Conservation (phyloP, 2,329 filamentous ascomycete genomes). For the Aspergillus brasiliensis region DNA sequence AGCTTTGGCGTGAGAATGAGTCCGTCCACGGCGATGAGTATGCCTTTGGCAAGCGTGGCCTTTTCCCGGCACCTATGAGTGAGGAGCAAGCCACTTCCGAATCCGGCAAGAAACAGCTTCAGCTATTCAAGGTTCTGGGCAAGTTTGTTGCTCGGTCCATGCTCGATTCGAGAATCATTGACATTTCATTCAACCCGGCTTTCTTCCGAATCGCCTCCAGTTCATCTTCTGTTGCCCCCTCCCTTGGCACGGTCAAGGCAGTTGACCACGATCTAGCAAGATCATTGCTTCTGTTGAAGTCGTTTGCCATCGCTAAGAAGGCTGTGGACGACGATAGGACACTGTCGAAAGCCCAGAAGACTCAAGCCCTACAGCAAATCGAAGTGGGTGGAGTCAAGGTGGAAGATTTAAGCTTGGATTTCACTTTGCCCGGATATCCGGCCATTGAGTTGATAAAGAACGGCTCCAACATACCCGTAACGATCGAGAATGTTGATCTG, state of each 20-base stretch:
- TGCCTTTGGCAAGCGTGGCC: slow-evolving; percentile 77
- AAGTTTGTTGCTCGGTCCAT: slow-evolving; percentile 98
- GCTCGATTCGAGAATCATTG: slow-evolving; percentile 97
- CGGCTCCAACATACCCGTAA: slow-evolving; percentile 74
- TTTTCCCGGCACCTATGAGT: slow-evolving; percentile 91
- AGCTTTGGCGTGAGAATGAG: slow-evolving; percentile 93
- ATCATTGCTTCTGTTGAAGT: slow-evolving; percentile 83
- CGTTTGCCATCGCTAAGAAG: slow-evolving; percentile 81
- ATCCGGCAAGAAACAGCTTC: slow-evolving; percentile 82
- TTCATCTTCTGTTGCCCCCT: slow-evolving; percentile 69
- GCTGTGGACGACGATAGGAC: slow-evolving; percentile 71
- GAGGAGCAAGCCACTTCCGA: slow-evolving; percentile 72
- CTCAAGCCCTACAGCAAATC: slow-evolving; percentile 68
- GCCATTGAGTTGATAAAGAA: slow-evolving; percentile 77
- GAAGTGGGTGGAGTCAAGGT: slow-evolving; percentile 74
- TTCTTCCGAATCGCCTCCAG: slow-evolving; percentile 92
- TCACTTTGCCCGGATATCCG: slow-evolving; percentile 90
- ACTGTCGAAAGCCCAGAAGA: slow-evolving; percentile 70
- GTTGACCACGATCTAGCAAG: slow-evolving; percentile 85
- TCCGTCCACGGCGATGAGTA: slow-evolving; percentile 71
- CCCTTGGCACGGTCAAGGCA: slow-evolving; percentile 82
- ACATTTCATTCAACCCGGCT: slow-evolving; percentile 94
- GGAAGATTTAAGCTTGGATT: slow-evolving; percentile 88
- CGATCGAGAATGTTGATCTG: slow-evolving; percentile 84
- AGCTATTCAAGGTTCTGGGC: slow-evolving; percentile 88